A percentile compares a stretch with the other conserved stretches of the same genome.
These are phyloP conservation scores for Trypanosoma platydactyli DNA, from an alignment of 208 protist genomes.

Conservation along the genomic window DNA sequence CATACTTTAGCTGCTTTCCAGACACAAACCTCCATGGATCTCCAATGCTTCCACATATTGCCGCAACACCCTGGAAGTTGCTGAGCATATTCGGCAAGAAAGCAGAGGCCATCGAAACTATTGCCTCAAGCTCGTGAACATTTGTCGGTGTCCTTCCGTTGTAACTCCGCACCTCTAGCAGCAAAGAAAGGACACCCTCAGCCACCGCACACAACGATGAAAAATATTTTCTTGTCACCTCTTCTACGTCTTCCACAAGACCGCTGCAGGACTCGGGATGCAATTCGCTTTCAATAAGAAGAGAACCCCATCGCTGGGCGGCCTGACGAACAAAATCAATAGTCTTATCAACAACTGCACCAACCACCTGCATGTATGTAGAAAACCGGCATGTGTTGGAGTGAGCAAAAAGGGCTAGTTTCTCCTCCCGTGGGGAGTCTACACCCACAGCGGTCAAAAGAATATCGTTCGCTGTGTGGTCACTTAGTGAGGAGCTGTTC, in stretches of 20 bases:
- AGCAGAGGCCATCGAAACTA: conserved; percentile 12
- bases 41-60: conserved; percentile 11
- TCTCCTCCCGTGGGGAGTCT: conserved; percentile 35
- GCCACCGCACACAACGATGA: conserved; percentile 16
- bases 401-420: conserved; percentile 30
- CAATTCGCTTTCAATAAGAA: conserved; percentile 36
- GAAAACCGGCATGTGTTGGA: conserved; percentile 31
- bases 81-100: conserved; percentile 23
- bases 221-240: conserved; percentile 21
- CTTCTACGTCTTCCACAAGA: conserved; percentile 2
- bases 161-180: conserved; percentile 30
- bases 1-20: conserved; percentile 40
- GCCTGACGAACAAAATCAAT: conserved; percentile 45
- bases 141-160: conserved; percentile 22
- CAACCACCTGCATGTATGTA: conserved; percentile 45
- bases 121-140: conserved; percentile 27
- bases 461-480: conserved; percentile 61
- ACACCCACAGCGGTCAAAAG: conserved; percentile 35
- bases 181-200: conserved; percentile 24
- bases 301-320: conserved; percentile 57
- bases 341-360: conserved; percentile 41
- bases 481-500: conserved; percentile 40
- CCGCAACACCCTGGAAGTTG: conserved; percentile 18
- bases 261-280: conserved; percentile 2
- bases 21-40: conserved; percentile 22